A percentile compares a stretch with the other conserved stretches of the same genome.
These are phyloP conservation scores for Rhizoctonia solani DNA, from an alignment of 1,284 basidiomycete species.

Conservation along the genomic window DNA sequence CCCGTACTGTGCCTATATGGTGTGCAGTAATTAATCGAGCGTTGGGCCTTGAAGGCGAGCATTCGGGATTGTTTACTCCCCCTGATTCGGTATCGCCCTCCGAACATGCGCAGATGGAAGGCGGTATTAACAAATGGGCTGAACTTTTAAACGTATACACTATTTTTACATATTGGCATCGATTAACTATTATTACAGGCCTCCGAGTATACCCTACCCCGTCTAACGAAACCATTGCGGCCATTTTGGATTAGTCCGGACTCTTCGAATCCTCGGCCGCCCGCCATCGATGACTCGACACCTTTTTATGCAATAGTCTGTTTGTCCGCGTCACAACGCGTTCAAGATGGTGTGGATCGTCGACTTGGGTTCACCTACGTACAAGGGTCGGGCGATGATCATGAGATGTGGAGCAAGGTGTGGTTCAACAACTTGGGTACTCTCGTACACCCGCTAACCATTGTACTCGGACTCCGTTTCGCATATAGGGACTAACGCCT, in stretches of 20 bases:
- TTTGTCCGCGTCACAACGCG: slow-evolving; percentile 73
- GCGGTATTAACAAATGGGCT: slow-evolving; percentile 67
- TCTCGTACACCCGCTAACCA: slow-evolving; percentile 14
- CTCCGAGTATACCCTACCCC: slow-evolving; percentile 58
- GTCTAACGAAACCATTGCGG: slow-evolving; percentile 57
- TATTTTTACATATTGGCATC: background rate
- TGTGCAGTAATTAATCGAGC: slow-evolving; percentile 89
- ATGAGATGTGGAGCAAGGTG: slow-evolving; percentile 83
- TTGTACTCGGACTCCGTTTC: background rate
- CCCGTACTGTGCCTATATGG: slow-evolving; percentile 96
- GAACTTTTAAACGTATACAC: slow-evolving; percentile 57
- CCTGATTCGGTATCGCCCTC: slow-evolving; percentile 51
- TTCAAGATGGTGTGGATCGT: slow-evolving; percentile 60
- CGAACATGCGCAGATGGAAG: slow-evolving; percentile 75
- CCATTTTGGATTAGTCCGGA: slow-evolving; percentile 72
- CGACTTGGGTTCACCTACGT: slow-evolving; percentile 75
- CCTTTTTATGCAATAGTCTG: slow-evolving; percentile 71
- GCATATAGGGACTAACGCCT: slow-evolving; percentile 68
- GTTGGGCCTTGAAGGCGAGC: slow-evolving; percentile 44
- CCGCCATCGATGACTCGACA: slow-evolving; percentile 37
- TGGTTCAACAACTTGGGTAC: slow-evolving; percentile 40
- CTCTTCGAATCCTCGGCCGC: slow-evolving; percentile 51
- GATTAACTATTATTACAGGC: slow-evolving; percentile 44
- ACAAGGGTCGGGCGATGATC: slow-evolving; percentile 88
- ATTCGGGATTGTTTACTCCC: slow-evolving; percentile 66